These are phyloP conservation scores for Cercospora zeae-maydis DNA, from an alignment of 2,329 filamentous ascomycete genomes.

Conservation along the genomic window DNA sequence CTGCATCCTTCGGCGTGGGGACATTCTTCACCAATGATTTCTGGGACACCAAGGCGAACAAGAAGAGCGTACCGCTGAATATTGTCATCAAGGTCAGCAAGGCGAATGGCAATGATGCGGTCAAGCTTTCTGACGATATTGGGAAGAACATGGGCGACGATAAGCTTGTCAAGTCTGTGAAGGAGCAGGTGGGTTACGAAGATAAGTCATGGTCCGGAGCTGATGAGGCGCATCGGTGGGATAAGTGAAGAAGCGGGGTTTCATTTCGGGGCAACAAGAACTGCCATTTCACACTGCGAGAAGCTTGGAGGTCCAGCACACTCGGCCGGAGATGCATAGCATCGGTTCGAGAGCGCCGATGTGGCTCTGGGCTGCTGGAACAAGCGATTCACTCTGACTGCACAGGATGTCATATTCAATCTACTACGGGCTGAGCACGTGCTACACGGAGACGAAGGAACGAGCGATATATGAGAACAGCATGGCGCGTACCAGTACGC, in stretches of 20 bases:
- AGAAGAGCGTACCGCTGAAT: conserved; percentile 87
- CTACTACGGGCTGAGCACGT: not conserved
- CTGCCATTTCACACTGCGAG: not conserved
- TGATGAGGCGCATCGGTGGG: conserved; percentile 82
- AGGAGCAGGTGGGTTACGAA: conserved; percentile 77
- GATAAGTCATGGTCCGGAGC: conserved; percentile 81
- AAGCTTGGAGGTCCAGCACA: not conserved
- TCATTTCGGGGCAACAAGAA: not conserved
- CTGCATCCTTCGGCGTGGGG: conserved; percentile 86
- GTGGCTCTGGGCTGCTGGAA: not conserved
- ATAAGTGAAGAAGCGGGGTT: conserved; percentile 37
- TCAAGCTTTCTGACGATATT: conserved; percentile 87
- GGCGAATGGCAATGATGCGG: conserved; percentile 72
- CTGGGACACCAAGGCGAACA: conserved; percentile 63
- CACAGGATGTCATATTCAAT: not conserved
- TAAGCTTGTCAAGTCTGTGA: conserved; percentile 74
- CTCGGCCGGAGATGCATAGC: not conserved
- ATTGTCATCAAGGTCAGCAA: conserved; percentile 97
- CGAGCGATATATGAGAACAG: not conserved
- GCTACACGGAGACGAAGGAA: not conserved
- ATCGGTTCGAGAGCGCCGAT: not conserved
- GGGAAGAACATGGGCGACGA: conserved; percentile 93
- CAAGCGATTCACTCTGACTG: not conserved
- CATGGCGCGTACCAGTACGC: not conserved
- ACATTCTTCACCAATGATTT: conserved; percentile 96